Conservation (phyloP, 257 asterid genomes). For the Prunella vulgaris region DNA sequence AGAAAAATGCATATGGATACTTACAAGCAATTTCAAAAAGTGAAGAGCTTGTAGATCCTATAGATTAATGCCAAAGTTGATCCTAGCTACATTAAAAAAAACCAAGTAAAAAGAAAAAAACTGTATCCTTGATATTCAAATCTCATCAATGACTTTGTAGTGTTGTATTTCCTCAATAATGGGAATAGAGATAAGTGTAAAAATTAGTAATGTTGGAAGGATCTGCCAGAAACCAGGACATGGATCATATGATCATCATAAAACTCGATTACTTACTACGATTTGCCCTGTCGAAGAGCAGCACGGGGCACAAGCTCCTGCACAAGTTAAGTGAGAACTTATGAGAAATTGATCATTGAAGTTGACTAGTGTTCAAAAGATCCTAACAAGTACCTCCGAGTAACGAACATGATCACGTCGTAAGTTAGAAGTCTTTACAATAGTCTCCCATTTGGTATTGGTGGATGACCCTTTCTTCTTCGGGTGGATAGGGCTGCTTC, state of each 20-base stretch:
- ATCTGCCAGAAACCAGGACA: slow-evolving; percentile 17
- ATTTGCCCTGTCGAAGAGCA: slow-evolving; percentile 41
- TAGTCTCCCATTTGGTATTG: slow-evolving; percentile 77
- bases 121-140: slow-evolving; percentile 12
- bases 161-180: slow-evolving; percentile 20
- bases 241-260: background rate
- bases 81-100: slow-evolving; percentile 13
- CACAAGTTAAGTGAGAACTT: background rate
- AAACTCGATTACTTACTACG: slow-evolving; percentile 20
- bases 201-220: slow-evolving; percentile 24
- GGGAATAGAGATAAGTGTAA: slow-evolving; percentile 15
- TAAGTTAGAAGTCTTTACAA: slow-evolving; percentile 61
- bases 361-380: background rate
- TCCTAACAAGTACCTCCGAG: slow-evolving; percentile 48
- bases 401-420: slow-evolving; percentile 49
- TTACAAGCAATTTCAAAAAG: slow-evolving; percentile 11
- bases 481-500: slow-evolving; percentile 33
- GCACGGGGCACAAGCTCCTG: slow-evolving; percentile 61
- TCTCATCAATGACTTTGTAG: slow-evolving; percentile 21
- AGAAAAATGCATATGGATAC: background rate
- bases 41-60: background rate
- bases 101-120: too few species aligned
- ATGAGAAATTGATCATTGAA: background rate
- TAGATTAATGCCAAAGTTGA: slow-evolving; percentile 10
- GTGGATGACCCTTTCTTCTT: slow-evolving; percentile 41